These are phyloP conservation scores for Microstegium vimineum DNA, from an alignment of 176 grass and related monocot genomes.

Conservation along the genomic window DNA sequence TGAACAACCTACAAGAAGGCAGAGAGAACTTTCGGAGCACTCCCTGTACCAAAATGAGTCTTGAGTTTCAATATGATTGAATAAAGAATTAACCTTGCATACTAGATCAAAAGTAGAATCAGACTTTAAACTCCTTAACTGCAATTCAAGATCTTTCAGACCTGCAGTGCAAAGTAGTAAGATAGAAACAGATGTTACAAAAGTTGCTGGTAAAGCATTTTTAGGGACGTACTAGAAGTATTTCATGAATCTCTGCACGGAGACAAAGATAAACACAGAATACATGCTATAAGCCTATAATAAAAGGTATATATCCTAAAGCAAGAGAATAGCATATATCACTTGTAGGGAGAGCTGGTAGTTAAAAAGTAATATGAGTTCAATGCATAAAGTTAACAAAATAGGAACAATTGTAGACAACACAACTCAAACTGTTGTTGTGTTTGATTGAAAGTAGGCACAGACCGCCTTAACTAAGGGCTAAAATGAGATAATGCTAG, in stretches of 20 bases:
- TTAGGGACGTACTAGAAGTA: constrained; percentile 2
- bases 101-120: constrained; percentile 69
- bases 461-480: neutral
- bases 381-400: neutral
- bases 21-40: neutral
- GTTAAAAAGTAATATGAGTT: constrained; percentile 8
- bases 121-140: constrained; percentile 44
- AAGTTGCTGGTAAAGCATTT: neutral
- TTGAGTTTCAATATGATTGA: neutral
- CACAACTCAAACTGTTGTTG: neutral
- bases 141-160: constrained; percentile 48
- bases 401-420: neutral
- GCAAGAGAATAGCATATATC: neutral
- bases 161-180: constrained; percentile 44
- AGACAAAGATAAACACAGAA: neutral
- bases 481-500: neutral
- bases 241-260: constrained; percentile 7
- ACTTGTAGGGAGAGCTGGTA: neutral
- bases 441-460: constrained; percentile 3
- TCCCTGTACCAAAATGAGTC: constrained; percentile 14
- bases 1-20: constrained; percentile 74
- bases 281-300: neutral
- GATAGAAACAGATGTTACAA: constrained; percentile 16
- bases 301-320: neutral
- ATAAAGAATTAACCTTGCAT: constrained; percentile 66